Base-by-base conservation (phyloP, 228 moss, liverwort and hornwort species). In the Sphagnum magellanicum region DNA sequence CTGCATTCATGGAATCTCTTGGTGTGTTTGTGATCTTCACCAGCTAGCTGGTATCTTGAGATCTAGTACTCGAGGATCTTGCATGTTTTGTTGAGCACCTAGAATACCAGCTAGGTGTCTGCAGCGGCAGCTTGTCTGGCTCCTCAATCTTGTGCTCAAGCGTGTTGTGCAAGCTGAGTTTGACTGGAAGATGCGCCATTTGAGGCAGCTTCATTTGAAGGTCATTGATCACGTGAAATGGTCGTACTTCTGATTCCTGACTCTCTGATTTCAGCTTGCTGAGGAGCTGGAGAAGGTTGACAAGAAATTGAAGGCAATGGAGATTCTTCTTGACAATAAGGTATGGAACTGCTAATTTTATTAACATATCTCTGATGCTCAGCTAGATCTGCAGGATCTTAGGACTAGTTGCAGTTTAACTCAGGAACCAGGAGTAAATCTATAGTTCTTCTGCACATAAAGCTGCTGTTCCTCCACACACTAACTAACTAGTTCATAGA, bases 271-370 rank as follows among this genome's bases (percentile, higher is more conserved):
- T 32, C 89, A 98, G 97, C 80, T 98, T 53, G 88, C 93, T 51
- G 93, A 92, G 65, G 97, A 98, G 85, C 80, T 98, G 71, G 89
- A 88, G 60, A 98, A 91, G 78, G 90, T 93, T 58, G 97, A 98
- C 73, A 91, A 93, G 77, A 98, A 92, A 70, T 83, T 93, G 32
- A 93, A 98, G 82, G 87, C 80, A 50, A 82, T 91, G 14, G 88
- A 87, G 75, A 87, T 90, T 53, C 74, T 93, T 74, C 77, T 98
- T 53, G 93, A 98, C 67, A 98, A 93, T 79, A 98, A 92, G 97
- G 97, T 98, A 16, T 60, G 65, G 76, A 71, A 66, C 53, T 60
- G 68, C 68, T 65, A 69, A 49, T 74, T 13, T 13, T 32, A 32
- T 32, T 3, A 2, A 32, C 32, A 32, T 32, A 32, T 32, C 32